phyloP scores from a whole-genome alignment of 495 filamentous ascomycete species.

The Lasiosphaeriaceae sp. region DNA sequence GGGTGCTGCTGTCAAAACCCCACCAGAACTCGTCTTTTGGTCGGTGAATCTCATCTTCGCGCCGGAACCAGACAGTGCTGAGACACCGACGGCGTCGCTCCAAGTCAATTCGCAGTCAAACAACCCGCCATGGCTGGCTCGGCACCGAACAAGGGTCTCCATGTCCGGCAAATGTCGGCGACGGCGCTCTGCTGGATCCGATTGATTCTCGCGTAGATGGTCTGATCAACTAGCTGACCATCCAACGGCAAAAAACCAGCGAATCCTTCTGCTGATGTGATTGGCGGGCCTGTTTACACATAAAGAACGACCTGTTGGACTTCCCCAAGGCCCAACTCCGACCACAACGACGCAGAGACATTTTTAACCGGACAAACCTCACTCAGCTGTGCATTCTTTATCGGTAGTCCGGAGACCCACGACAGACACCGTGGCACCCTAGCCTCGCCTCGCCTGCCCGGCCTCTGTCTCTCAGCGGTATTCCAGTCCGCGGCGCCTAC shows the following conservation, averaged over 20 bases:
- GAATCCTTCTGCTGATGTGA: no score
- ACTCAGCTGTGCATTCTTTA: background rate
- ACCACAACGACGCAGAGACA: conserved; percentile 1
- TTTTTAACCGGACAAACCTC: conserved; percentile 13
- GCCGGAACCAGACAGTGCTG: no score
- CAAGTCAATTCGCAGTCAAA: background rate
- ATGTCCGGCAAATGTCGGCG: background rate
- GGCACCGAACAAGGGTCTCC: no score
- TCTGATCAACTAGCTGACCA: no score
- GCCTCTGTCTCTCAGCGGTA: background rate
- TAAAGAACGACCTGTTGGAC: conserved; percentile 17
- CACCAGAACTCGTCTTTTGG: no score
- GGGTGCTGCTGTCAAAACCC: no score
- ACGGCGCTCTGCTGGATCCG: background rate
- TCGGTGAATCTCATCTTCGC: no score
- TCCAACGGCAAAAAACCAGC: no score
- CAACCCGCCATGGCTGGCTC: background rate
- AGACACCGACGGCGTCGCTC: no score
- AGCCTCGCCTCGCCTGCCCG: background rate
- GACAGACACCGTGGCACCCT: no score
- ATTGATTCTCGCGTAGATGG: background rate
- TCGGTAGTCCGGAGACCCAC: conserved; percentile 27
- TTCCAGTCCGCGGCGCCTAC: background rate
- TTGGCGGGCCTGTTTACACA: background rate
- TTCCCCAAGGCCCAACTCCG: conserved; percentile 30